Conservation (phyloP, 371 early-diverging fungal genomes). For the Apophysomyces trapeziformis region DNA sequence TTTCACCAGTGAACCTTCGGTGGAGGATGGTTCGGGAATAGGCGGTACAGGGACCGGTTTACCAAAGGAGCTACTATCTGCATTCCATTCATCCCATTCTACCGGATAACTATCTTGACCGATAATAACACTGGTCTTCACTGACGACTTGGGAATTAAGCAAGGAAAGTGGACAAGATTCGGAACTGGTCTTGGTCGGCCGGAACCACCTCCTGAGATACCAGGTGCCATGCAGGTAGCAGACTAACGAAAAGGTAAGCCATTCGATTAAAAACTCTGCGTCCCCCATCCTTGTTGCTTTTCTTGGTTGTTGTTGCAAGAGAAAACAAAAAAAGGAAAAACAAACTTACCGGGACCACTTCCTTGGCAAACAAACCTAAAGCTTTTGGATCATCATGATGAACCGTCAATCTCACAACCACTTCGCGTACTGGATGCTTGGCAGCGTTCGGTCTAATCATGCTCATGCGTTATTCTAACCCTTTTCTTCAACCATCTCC, state of each 20-base stretch:
- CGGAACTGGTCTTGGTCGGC: constrained; percentile 69
- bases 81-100: constrained; percentile 44
- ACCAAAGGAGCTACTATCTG: constrained; percentile 15
- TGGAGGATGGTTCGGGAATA: constrained; percentile 35
- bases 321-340: too few species aligned
- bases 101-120: constrained; percentile 35
- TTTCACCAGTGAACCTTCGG: constrained; percentile 33
- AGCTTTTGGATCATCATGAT: constrained; percentile 62
- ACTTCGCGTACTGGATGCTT: constrained; percentile 58
- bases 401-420: constrained; percentile 65
- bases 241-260: constrained; percentile 35
- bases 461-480: not conserved
- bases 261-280: not conserved
- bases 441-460: constrained; percentile 53
- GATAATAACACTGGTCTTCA: constrained; percentile 49
- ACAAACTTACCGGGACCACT: constrained; percentile 59
- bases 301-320: not conserved
- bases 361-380: constrained; percentile 68
- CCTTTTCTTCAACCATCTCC: not conserved
- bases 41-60: constrained; percentile 19
- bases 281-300: not conserved
- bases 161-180: constrained; percentile 73
- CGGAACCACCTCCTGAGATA: constrained; percentile 61
- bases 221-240: constrained; percentile 82
- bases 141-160: constrained; percentile 58